Base-by-base conservation (phyloP, 192 early-diverging fungal species). In the Mortierella claussenii region DNA sequence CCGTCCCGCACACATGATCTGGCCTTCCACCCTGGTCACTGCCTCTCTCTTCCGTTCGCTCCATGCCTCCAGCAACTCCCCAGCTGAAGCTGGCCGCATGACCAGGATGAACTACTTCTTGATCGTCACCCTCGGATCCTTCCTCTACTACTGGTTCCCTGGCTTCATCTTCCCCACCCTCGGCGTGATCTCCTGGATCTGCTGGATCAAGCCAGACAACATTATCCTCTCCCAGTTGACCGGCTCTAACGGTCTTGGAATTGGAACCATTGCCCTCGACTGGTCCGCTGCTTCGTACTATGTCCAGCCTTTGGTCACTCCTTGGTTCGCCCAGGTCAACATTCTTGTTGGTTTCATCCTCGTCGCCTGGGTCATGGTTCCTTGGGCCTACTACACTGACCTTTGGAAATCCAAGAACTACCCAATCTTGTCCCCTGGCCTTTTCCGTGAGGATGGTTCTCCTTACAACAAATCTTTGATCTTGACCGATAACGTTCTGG, bases 61-160 rank as follows among this genome's bases (percentile, higher is more conserved):
- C n/a, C 69, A 70, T 46, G 48, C 59, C 9, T 8, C 30, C 36
- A 61, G 57, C 52, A 51, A 34, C 17, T 17, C 31, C 2, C 34
- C 23, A 20, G 31, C n/a, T 18, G 60, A 70, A 1, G 45, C 55
- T 24, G 60, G 60, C 1, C 51, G 75, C 42, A 68, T 82, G 34
- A 68, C 80, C 15, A 87, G 90, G 55, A 81, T 81, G 79, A 82
- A 53, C 32, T 88, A 86, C 68, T 93, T 91, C 76, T 69, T 86
- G 60, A 37, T 88, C n/a, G 83, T 81, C 28, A 81, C 85, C 43
- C 33, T 57, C 4, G 79, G 54, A 17, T 80, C 81, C 63, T 87
- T 88, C 27, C 37, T 87, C 20, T 93, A 81, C 24, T 78, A 85
- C 53, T 89, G 83, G 80, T 44, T 93, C 18, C 91, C 91, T 17